Percentiles rank a stretch among this genome's conserved stretches.
Evolutionary conservation across 345 rosid species (phyloP).

Genomic region (Camelina laxa): DNA sequence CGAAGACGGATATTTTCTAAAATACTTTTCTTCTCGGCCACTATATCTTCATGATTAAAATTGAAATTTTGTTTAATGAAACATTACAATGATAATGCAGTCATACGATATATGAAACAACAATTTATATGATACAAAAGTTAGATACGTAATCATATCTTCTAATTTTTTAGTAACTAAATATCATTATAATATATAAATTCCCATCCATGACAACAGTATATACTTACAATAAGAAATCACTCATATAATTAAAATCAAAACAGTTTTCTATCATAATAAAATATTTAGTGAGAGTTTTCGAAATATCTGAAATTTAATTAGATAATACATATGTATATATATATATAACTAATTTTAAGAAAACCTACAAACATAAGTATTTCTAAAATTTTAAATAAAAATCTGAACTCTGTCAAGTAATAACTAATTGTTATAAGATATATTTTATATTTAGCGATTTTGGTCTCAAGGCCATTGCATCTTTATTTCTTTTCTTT

Average conservation of each 20-base stretch:
- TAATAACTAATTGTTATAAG: not conserved
- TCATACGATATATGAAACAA: not conserved
- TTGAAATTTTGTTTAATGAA: not conserved
- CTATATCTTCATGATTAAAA: conserved; percentile 29
- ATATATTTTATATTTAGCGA: not conserved
- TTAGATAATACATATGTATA: no score
- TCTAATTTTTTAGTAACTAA: not conserved
- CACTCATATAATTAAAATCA: not conserved
- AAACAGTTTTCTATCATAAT: not conserved
- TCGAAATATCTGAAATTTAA: not conserved
- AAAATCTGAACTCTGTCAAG: not conserved
- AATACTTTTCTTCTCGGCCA: not conserved
- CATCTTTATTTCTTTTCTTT: not conserved
- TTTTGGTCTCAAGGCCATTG: not conserved
- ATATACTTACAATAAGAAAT: not conserved
- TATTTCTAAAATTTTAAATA: not conserved
- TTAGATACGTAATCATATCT: not conserved
- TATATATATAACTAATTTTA: not conserved
- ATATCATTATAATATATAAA: not conserved
- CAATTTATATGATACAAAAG: not conserved
- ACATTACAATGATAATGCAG: not conserved
- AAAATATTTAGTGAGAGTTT: not conserved
- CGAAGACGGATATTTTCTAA: not conserved
- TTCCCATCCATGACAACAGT: no score
- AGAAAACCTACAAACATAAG: not conserved